Evolutionary conservation across 495 filamentous ascomycete genomes (phyloP), one percentile per base, ranked within the genome.

Genomic region (Podospora conica): DNA sequence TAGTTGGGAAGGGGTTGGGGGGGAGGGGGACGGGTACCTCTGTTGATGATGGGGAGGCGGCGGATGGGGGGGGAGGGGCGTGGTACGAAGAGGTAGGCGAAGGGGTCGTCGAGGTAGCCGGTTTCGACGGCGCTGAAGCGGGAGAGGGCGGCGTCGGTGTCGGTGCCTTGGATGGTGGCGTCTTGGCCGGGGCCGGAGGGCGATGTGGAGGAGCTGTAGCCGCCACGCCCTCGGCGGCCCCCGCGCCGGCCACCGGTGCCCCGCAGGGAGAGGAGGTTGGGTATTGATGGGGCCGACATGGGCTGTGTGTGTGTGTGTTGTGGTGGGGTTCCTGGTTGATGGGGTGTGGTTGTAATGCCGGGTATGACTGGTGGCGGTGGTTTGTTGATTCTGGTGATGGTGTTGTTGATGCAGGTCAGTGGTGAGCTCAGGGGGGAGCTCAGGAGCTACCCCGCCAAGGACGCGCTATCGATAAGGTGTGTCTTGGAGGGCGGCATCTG

Each of bases 81-180:
- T 48, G 80, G 79, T 3, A 85, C 85, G 71, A 98, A 90, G 24
- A 80, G 76, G 56, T 73, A 75, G 3, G 92, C 92, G 77, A 88
- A 98, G 0, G 85, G 84, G 74, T 98, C 95, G 21, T 90, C 76
- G 0, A 98, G 82, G 76, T 97, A 97, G 60, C 92, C 93, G n/a
- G 92, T 76, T 61, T 87, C 81, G 12, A 97, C 92, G 12, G 93
- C 94, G 72, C 93, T 97, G 76, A 96, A 77, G 10, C 96, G 86
- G 27, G 91, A 96, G 25, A 91, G 85, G 67, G 91, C 90, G 57
- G 95, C 95, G 81, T 98, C 95, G 70, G 88, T 86, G 77, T 98
- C 95, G 18, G 95, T 98, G 61, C 88, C 85, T 76, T 96, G 93
- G 58, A 98, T 88, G 15, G 88, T 84, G 53, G 74, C 75, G 25